Evolutionary conservation across 2,329 filamentous ascomycete species (phyloP).

Genomic region (Blumeria hordei): DNA sequence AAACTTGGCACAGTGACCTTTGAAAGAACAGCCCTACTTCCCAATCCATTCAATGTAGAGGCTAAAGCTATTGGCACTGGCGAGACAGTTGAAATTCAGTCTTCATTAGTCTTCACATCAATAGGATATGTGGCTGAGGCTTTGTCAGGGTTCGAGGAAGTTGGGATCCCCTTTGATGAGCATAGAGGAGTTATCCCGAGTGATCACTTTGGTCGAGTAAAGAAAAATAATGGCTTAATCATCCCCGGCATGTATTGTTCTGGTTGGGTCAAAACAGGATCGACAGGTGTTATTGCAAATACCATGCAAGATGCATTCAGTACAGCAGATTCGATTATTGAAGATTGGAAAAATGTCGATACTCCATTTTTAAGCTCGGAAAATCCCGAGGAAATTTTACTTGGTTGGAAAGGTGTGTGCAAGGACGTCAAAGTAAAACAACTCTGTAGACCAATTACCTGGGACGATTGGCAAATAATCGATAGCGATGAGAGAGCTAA

Average conservation of each 20-base stretch:
- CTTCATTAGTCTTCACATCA: constrained; percentile 66
- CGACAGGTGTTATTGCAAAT: constrained; percentile 83
- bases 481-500: constrained; percentile 49
- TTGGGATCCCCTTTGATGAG: constrained; percentile 58
- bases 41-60: constrained; percentile 27
- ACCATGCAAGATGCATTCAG: constrained; percentile 90
- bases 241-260: constrained; percentile 68
- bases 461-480: constrained; percentile 72
- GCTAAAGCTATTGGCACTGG: constrained; percentile 25
- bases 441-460: constrained; percentile 41
- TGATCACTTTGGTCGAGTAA: constrained; percentile 53
- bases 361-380: constrained; percentile 18
- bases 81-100: constrained; percentile 28
- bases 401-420: constrained; percentile 54
- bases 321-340: constrained; percentile 59
- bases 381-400: constrained; percentile 5
- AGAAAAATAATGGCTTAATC: constrained; percentile 10
- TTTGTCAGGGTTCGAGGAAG: constrained; percentile 45
- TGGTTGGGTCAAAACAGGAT: constrained; percentile 88
- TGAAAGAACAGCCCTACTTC: constrained; percentile 30
- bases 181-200: constrained; percentile 57
- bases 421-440: constrained; percentile 29
- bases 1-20: constrained; percentile 43
- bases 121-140: constrained; percentile 77
- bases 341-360: constrained; percentile 39